A percentile compares a stretch with the other conserved stretches of the same genome.
phyloP scores from a whole-genome alignment of 345 rosid species.

The Aurinia saxatilis region DNA sequence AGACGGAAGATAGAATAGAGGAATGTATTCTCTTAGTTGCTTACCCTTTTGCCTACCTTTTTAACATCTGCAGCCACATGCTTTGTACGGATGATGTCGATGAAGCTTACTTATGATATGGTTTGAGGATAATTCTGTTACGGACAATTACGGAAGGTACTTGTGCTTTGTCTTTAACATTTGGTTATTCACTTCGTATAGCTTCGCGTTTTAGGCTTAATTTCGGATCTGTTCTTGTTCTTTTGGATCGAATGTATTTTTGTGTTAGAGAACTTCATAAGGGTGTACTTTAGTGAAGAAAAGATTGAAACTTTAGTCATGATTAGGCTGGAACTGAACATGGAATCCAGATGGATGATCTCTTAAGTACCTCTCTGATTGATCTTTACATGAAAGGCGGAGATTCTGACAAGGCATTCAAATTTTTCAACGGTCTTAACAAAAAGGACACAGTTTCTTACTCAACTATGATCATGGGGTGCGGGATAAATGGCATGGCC shows the following conservation, averaged over 20 bases:
- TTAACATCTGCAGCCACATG: too few relatives aligned
- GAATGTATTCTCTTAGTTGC: too few relatives aligned
- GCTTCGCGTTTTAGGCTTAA: neutral
- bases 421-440: slow-evolving; percentile 34
- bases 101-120: too few relatives aligned
- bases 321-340: slow-evolving; percentile 29
- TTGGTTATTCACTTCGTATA: too few relatives aligned
- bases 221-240: neutral
- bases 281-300: neutral
- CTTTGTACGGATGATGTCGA: too few relatives aligned
- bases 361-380: slow-evolving; percentile 45
- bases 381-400: slow-evolving; percentile 65
- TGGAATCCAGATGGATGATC: slow-evolving; percentile 46
- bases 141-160: too few relatives aligned
- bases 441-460: slow-evolving; percentile 58
- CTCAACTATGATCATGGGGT: slow-evolving; percentile 59
- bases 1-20: too few relatives aligned
- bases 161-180: too few relatives aligned
- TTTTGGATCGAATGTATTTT: neutral
- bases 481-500: slow-evolving; percentile 49
- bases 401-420: slow-evolving; percentile 41
- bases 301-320: neutral
- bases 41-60: too few relatives aligned
- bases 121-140: too few relatives aligned
- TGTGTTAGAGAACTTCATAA: neutral